Evolutionary conservation across 2,329 filamentous ascomycete genomes (phyloP), one percentile per base, ranked within the genome.

Genomic region (Trichophyton rubrum): DNA sequence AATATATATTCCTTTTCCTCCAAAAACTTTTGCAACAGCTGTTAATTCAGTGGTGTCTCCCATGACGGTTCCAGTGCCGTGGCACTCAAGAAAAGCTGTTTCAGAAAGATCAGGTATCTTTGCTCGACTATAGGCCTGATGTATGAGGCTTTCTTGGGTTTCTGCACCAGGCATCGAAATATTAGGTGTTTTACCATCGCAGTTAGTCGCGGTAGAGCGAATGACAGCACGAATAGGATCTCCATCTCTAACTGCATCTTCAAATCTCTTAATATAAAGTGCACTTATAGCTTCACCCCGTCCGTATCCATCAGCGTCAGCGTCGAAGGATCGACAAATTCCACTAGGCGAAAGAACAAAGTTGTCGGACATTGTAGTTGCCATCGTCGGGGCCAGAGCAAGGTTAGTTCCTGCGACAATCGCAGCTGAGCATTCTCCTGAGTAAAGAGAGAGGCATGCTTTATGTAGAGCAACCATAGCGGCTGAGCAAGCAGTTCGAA

Each of bases 51-150:
- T 15, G 1, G 22, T 27, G 24, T 49, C 45, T 5, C 45, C 45
- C 2, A 27, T 49, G 24, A 49, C 45, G 1, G 53, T 56, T 35
- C 53, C 53, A 2, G 53, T 56, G 0, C 53, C 53, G 13, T 56
- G 53, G 11, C 24, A 30, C 3, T 58, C 56, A 47, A 58, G 15
- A 38, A 35, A 38, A 3, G 45, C 45, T 30, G 45, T 49, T 24
- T 9, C n/a, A 2, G 30, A 40, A 2, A 40, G n/a, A 45, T 11
- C 65, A 22, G 92, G 80, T 62, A 86, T 86, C 47, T 87, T 85
- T 51, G 88, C 82, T 55, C 86, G 62, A 5, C 59, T 60, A 63
- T 82, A 82, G 0, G 77, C 78, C 8, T 70, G 67, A 8, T 68
- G 70, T 60, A 81, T 83, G 61, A 80, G 66, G 0, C 59, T 22